phyloP scores from a whole-genome alignment of 2,329 filamentous ascomycete species.

The Sporothrix protearum region DNA sequence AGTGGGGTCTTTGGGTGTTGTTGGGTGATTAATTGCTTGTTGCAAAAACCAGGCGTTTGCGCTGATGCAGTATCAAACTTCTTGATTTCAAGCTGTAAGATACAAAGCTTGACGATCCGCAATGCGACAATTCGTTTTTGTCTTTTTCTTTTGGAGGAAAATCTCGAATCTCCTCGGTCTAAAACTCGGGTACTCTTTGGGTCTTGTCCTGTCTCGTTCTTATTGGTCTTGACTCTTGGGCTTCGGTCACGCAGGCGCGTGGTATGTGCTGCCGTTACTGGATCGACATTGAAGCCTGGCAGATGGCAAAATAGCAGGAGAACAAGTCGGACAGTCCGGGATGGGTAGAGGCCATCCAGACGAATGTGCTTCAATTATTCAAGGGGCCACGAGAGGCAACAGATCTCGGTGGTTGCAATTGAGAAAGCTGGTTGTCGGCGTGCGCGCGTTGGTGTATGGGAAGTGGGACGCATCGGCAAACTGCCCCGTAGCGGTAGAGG shows the following conservation, averaged over 20 bases:
- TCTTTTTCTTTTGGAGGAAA: not conserved
- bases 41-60: not conserved
- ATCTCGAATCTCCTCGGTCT: not conserved
- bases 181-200: not conserved
- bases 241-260: not conserved
- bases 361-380: not conserved
- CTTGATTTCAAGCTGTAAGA: conserved; percentile 1
- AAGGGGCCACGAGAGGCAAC: not conserved
- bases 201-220: not conserved
- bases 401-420: not conserved
- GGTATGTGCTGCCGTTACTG: not conserved
- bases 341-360: not conserved
- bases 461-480: conserved; percentile 12
- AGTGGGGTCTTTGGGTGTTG: not conserved
- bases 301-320: not conserved
- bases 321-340: conserved; percentile 10
- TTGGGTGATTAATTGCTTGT: not conserved
- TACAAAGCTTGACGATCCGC: not conserved
- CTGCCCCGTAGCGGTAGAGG: not conserved
- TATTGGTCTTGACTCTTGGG: not conserved
- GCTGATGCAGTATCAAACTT: not conserved
- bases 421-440: conserved; percentile 18
- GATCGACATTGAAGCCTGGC: not conserved
- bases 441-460: conserved; percentile 2
- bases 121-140: not conserved